These are phyloP conservation scores for Plasmodium vinckei DNA, from an alignment of 169 alveolate species.

Conservation along the genomic window DNA sequence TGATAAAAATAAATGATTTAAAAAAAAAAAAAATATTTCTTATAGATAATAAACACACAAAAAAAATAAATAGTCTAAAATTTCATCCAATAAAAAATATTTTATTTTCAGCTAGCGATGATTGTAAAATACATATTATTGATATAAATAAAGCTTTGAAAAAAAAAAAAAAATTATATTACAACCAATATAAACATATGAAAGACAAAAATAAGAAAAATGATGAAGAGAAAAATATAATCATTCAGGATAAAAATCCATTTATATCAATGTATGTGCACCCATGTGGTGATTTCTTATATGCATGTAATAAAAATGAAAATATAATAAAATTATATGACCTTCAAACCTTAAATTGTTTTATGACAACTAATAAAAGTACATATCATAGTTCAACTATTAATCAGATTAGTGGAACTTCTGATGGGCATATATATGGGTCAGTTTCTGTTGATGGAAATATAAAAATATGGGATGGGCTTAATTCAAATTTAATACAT, in stretches of 20 bases:
- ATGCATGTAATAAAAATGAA: conserved; percentile 81
- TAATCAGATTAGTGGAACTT: conserved; percentile 51
- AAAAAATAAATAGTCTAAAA: conserved; percentile 39
- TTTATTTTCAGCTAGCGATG: conserved; percentile 67
- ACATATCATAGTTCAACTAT: conserved; percentile 31
- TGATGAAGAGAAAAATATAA: conserved; percentile 10
- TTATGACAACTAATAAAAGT: conserved; percentile 17
- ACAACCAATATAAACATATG: background rate
- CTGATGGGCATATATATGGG: conserved; percentile 41
- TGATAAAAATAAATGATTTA: conserved; percentile 47
- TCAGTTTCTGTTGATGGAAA: conserved; percentile 42
- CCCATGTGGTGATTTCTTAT: conserved; percentile 87
- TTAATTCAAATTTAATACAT: conserved; percentile 77
- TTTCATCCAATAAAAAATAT: conserved; percentile 60
- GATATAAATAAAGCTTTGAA: conserved; percentile 44
- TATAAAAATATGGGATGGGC: conserved; percentile 84
- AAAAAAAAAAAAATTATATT: conserved; percentile 23
- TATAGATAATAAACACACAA: conserved; percentile 40
- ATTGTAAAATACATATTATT: conserved; percentile 46
- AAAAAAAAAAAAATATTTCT: conserved; percentile 33
- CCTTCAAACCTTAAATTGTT: conserved; percentile 79
- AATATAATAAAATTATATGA: conserved; percentile 81
- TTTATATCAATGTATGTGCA: conserved; percentile 79
- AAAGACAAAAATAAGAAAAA: conserved; percentile 33
- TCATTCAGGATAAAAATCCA: conserved; percentile 58